phyloP scores from a whole-genome alignment of 2,329 filamentous ascomycete genomes.

The Ophiostoma australiae region DNA sequence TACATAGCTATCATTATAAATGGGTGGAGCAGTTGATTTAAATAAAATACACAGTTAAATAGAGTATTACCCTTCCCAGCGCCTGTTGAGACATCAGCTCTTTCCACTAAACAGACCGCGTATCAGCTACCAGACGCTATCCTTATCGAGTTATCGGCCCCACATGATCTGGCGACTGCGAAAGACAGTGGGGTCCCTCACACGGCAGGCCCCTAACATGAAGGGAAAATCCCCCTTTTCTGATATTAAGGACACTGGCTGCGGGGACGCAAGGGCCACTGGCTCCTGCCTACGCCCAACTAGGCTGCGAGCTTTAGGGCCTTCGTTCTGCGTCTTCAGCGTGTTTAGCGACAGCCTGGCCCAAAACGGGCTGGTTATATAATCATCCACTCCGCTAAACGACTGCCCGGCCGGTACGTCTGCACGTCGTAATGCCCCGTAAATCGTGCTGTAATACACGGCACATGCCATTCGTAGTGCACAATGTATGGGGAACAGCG shows the following conservation, averaged over 20 bases:
- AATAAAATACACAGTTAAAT: neutral
- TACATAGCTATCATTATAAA: too few species aligned
- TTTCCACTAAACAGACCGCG: neutral
- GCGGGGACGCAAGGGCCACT: neutral
- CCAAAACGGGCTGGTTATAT: neutral
- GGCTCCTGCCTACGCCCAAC: neutral
- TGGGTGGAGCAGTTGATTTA: neutral
- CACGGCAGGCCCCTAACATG: neutral
- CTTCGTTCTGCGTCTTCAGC: neutral
- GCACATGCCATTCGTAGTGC: neutral
- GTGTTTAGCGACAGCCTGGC: neutral
- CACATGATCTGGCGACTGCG: neutral
- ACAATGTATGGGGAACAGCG: too few species aligned
- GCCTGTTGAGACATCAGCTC: neutral
- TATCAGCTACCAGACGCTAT: neutral
- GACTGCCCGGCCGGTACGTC: neutral
- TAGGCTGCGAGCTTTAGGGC: neutral
- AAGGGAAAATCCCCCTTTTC: neutral
- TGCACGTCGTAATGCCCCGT: constrained; percentile 7
- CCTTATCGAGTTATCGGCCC: neutral
- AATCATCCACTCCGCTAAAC: neutral
- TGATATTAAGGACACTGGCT: neutral
- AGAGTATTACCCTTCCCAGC: neutral
- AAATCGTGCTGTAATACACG: neutral
- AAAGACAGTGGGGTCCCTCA: neutral